phyloP scores from a whole-genome alignment of 2,329 filamentous ascomycete genomes.

The Xylaria arbuscula region DNA sequence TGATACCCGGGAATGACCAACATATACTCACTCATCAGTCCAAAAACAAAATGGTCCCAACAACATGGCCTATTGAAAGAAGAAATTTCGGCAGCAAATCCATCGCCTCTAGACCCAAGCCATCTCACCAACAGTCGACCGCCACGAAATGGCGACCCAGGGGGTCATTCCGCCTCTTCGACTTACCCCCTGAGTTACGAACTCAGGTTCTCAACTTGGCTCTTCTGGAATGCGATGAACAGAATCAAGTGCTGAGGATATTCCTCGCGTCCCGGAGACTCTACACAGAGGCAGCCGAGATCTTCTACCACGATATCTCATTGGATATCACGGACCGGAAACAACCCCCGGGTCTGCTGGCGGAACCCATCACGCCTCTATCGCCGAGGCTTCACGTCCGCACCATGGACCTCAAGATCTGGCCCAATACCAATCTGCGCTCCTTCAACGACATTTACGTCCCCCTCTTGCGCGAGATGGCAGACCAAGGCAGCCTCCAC shows the following conservation, averaged over 20 bases:
- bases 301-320: constrained; percentile 46
- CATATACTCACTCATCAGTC: background rate
- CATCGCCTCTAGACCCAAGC: constrained; percentile 41
- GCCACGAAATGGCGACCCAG: constrained; percentile 33
- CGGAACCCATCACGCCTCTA: constrained; percentile 35
- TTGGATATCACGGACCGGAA: constrained; percentile 40
- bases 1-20: background rate
- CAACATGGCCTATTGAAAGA: constrained; percentile 10
- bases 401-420: constrained; percentile 43
- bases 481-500: constrained; percentile 40
- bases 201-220: constrained; percentile 40
- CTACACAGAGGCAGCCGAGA: constrained; percentile 45
- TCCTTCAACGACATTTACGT: constrained; percentile 41
- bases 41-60: constrained; percentile 31
- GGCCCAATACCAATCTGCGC: constrained; percentile 39
- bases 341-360: constrained; percentile 39
- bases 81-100: constrained; percentile 39
- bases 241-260: constrained; percentile 39
- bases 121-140: constrained; percentile 1
- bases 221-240: constrained; percentile 34
- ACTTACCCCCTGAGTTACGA: constrained; percentile 47
- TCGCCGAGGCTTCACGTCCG: constrained; percentile 45
- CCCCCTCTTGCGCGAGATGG: constrained; percentile 43
- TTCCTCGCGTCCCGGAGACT: constrained; percentile 42
- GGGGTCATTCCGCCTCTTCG: constrained; percentile 46